phyloP scores from a whole-genome alignment of 257 asterid genomes.

The Vinca minor region DNA sequence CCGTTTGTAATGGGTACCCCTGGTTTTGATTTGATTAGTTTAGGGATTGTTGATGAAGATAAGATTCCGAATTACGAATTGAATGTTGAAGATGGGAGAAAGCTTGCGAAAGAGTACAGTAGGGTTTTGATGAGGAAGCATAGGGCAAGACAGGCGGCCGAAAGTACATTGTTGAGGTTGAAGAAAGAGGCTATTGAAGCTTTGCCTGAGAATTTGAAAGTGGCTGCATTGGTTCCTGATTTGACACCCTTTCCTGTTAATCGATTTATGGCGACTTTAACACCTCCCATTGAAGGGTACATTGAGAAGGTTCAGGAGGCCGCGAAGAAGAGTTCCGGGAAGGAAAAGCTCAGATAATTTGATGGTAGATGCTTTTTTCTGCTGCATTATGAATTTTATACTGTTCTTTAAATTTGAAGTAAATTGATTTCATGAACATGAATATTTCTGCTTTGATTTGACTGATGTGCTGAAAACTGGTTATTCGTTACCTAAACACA shows the following conservation, averaged over 20 bases:
- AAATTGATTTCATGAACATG: not conserved
- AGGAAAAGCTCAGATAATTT: conserved; percentile 62
- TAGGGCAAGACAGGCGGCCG: conserved; percentile 78
- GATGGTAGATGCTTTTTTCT: not conserved
- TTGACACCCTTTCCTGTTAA: conserved; percentile 62
- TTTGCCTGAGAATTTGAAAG: conserved; percentile 63
- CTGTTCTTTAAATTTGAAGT: not conserved
- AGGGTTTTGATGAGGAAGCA: conserved; percentile 83
- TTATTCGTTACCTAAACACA: not conserved
- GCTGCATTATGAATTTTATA: not conserved
- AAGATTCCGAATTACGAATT: conserved; percentile 72
- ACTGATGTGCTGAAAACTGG: not conserved
- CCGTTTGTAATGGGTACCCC: conserved; percentile 67
- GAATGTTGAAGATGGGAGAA: conserved; percentile 68
- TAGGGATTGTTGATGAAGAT: conserved; percentile 75
- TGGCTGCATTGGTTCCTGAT: conserved; percentile 78
- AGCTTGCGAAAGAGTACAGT: conserved; percentile 81
- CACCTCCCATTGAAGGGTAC: conserved; percentile 94
- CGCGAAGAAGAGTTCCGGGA: conserved; percentile 49
- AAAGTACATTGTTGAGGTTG: conserved; percentile 43
- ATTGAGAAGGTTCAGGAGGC: conserved; percentile 83
- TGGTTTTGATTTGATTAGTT: conserved; percentile 60
- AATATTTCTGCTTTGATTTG: not conserved
- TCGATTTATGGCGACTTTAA: conserved; percentile 68
- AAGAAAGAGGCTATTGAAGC: conserved; percentile 89